These are phyloP conservation scores for Mycena rosella DNA, from an alignment of 768 basidiomycete species.

Conservation along the genomic window DNA sequence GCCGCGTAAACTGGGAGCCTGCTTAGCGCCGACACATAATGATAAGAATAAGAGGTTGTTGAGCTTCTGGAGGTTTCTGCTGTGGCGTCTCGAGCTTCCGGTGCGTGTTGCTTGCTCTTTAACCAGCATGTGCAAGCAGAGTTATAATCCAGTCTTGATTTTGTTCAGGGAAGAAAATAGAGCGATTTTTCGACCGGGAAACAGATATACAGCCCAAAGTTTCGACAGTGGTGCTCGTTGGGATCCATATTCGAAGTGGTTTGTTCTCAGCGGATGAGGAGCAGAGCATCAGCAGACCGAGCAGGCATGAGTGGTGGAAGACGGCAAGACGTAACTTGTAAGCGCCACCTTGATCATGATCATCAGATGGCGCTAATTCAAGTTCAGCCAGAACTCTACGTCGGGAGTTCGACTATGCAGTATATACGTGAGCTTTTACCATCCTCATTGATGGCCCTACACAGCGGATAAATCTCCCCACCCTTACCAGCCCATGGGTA, in stretches of 20 bases:
- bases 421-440: too few species aligned
- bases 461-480: too few species aligned
- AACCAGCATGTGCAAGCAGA: conserved; percentile 11
- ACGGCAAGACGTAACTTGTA: conserved; percentile 11
- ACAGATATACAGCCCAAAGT: conserved; percentile 1
- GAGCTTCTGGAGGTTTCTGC: conserved; percentile 12
- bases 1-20: conserved; percentile 5
- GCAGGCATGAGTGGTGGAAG: conserved; percentile 13
- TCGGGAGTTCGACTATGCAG: too few species aligned
- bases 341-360: neutral
- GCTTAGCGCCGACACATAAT: conserved; percentile 17
- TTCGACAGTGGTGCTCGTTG: conserved; percentile 5
- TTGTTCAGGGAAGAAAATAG: conserved; percentile 4
- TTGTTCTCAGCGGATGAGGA: conserved; percentile 1
- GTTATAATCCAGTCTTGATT: conserved; percentile 5
- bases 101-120: conserved; percentile 11
- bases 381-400: too few species aligned
- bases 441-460: too few species aligned
- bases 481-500: too few species aligned
- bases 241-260: conserved; percentile 7
- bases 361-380: too few species aligned
- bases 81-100: conserved; percentile 16
- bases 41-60: neutral
- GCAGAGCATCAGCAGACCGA: conserved; percentile 12
- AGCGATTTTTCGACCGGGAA: conserved; percentile 10